Evolutionary conservation across 768 basidiomycete genomes (phyloP).

Genomic region (Boletus subparvulus): DNA sequence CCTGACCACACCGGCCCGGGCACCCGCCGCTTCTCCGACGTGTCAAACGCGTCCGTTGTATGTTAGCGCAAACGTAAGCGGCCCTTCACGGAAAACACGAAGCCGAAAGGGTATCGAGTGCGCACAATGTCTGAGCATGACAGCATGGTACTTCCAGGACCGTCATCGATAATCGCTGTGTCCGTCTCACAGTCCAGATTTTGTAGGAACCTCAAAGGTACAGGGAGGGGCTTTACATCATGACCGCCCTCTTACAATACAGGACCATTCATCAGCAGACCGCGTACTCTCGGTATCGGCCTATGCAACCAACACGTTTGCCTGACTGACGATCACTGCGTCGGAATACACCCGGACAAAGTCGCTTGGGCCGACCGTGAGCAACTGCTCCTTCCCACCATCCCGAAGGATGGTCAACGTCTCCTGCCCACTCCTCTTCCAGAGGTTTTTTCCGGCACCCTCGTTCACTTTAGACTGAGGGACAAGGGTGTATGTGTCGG

Average conservation of each 20-base stretch:
- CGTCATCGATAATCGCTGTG: too few species aligned
- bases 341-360: constrained; percentile 14
- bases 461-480: constrained; percentile 1
- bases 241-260: not conserved
- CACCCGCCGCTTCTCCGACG: too few species aligned
- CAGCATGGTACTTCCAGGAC: too few species aligned
- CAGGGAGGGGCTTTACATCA: not conserved
- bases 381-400: constrained; percentile 5
- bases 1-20: too few species aligned
- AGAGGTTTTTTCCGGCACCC: not conserved
- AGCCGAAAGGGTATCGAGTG: too few species aligned
- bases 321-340: constrained; percentile 12
- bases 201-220: too few species aligned
- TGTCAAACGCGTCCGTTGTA: too few species aligned
- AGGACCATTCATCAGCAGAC: not conserved
- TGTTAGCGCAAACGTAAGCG: too few species aligned
- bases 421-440: constrained; percentile 10
- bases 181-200: too few species aligned
- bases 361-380: constrained; percentile 14
- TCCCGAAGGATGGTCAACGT: constrained; percentile 7
- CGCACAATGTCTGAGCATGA: too few species aligned
- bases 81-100: too few species aligned
- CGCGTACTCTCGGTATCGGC: not conserved
- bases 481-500: not conserved
- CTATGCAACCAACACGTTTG: not conserved